These are phyloP conservation scores for Anisodus acutangulus DNA, from an alignment of 257 asterid species.

Conservation along the genomic window DNA sequence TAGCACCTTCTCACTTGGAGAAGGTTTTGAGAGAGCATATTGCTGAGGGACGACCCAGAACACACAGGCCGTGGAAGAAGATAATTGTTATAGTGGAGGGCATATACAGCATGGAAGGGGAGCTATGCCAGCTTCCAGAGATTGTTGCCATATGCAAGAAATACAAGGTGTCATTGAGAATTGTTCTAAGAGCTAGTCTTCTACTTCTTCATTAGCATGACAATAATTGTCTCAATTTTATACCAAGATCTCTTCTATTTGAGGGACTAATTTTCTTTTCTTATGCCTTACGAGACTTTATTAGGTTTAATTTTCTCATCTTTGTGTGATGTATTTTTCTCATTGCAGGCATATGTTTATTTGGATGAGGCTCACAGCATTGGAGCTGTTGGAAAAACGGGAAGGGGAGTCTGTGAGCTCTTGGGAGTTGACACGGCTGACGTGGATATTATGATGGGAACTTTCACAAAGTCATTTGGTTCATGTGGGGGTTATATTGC, in stretches of 20 bases:
- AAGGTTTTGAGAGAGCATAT: constrained; percentile 86
- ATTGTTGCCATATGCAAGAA: constrained; percentile 94
- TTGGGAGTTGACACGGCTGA: constrained; percentile 95
- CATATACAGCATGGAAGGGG: constrained; percentile 99
- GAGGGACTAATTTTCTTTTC: constrained; percentile 19
- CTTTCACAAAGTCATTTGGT: constrained; percentile 98
- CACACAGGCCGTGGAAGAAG: constrained; percentile 98
- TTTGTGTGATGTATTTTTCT: constrained; percentile 32
- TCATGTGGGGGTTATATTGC: constrained; percentile 99
- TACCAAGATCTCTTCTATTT: background rate
- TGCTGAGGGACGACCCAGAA: constrained; percentile 96
- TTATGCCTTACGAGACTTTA: background rate
- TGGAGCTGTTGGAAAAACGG: constrained; percentile 96
- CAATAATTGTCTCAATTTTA: background rate
- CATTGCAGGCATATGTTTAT: constrained; percentile 74
- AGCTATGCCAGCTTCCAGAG: constrained; percentile 95
- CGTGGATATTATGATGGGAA: constrained; percentile 98
- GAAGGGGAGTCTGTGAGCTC: constrained; percentile 98
- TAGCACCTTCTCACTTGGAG: constrained; percentile 95
- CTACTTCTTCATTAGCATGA: background rate
- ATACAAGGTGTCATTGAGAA: constrained; percentile 65
- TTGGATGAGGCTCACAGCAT: constrained; percentile 99
- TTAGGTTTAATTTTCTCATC: constrained; percentile 10
- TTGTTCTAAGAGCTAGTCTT: background rate
- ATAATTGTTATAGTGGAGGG: constrained; percentile 98